Evolutionary conservation across 2,329 filamentous ascomycete species (phyloP).

Genomic region (Thelonectria olida): DNA sequence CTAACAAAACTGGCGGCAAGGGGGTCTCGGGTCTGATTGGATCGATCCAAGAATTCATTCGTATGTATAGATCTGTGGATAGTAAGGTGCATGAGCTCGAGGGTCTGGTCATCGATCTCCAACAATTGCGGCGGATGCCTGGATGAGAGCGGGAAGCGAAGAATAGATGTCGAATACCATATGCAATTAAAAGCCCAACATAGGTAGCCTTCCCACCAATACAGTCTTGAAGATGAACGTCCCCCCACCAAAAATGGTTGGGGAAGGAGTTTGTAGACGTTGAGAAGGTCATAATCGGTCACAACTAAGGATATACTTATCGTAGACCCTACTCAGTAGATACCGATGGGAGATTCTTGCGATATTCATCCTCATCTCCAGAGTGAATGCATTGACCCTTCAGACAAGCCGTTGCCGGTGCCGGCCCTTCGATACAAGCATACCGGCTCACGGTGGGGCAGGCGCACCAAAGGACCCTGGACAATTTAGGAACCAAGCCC

Average conservation of each 20-base stretch:
- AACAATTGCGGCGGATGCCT: slow-evolving; percentile 32
- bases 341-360: too few species aligned
- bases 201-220: too few species aligned
- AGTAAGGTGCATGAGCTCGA: slow-evolving; percentile 52
- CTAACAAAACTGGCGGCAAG: slow-evolving; percentile 51
- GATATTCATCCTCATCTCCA: neutral
- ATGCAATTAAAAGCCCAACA: neutral
- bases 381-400: neutral
- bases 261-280: too few species aligned
- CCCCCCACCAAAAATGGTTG: too few species aligned
- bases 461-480: slow-evolving; percentile 17
- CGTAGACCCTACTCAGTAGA: too few species aligned
- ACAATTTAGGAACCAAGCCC: slow-evolving; percentile 16
- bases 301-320: too few species aligned
- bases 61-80: slow-evolving; percentile 60
- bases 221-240: too few species aligned
- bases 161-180: neutral
- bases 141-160: slow-evolving; percentile 3
- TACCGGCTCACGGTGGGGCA: slow-evolving; percentile 19
- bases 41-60: slow-evolving; percentile 65
- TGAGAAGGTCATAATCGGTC: too few species aligned
- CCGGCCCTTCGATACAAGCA: slow-evolving; percentile 12
- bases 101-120: slow-evolving; percentile 49
- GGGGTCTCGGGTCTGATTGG: slow-evolving; percentile 57
- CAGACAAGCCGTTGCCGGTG: neutral